Base-by-base conservation (phyloP, 2,329 filamentous ascomycete genomes). In the Hymenoscyphus scutula region DNA sequence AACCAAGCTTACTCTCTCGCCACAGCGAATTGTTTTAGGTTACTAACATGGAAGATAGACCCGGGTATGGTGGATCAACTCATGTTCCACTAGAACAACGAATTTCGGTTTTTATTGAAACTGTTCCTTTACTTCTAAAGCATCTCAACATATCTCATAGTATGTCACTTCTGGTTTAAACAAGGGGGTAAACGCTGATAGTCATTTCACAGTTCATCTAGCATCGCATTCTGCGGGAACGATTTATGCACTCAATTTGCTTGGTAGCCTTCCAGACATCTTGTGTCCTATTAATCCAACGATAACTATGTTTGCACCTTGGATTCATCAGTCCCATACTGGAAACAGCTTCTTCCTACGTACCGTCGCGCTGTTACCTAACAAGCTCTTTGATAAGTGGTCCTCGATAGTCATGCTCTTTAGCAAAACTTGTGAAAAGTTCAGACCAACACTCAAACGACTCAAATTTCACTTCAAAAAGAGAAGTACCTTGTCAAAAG, bases 11-110 rank as follows among this genome's bases (percentile, higher is more conserved):
- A n/a, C n/a, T n/a, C n/a, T n/a, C n/a, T n/a, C n/a, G n/a, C n/a
- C n/a, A n/a, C n/a, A n/a, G n/a, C n/a, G n/a, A n/a, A n/a, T n/a
- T n/a, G n/a, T n/a, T n/a, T n/a, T n/a, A n/a, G n/a, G n/a, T n/a
- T 37, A 23, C n/a, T 60, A 37, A 59, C 3, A 34, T 27, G 38
- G 41, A 34, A 11, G 38, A 59, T 34, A 79, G 79, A 65, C 77
- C 78, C 15, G 77, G 75, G n/a, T 74, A 80, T 62, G 80, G 80
- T 23, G 76, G 73, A 38, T 79, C 78, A 13, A 78, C 77, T 0
- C 66, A 72, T 2, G 77, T 80, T 0, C 63, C 71, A 0, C 64
- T 79, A 5, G 56, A 70, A 10, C 56, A 74, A 15, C 73, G 79
- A 3, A 69, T 81, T 17, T 53, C 69, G 5, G 68, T 72, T 23